Percentiles rank a stretch among this genome's conserved stretches.
These are phyloP conservation scores for Xylaria sp. DNA, from an alignment of 2,329 filamentous ascomycete genomes.

Conservation along the genomic window DNA sequence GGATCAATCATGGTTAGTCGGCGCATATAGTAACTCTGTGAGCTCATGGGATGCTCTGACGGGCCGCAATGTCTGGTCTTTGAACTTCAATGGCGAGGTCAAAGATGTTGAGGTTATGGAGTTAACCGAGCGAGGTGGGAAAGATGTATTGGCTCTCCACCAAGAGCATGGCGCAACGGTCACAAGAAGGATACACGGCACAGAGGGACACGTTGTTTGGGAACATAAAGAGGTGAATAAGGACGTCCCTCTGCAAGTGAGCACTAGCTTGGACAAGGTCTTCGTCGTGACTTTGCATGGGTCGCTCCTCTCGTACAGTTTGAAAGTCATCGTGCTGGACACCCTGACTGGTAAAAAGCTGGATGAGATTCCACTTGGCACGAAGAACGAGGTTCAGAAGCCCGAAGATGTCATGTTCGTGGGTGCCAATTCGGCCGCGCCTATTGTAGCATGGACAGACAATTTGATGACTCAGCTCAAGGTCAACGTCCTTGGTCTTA, in stretches of 20 bases:
- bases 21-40: constrained; percentile 76
- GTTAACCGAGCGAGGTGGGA: constrained; percentile 64
- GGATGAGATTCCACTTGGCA: constrained; percentile 76
- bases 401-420: constrained; percentile 77
- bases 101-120: constrained; percentile 82
- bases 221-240: constrained; percentile 75
- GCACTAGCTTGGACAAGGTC: constrained; percentile 75
- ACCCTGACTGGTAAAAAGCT: constrained; percentile 76
- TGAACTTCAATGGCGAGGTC: constrained; percentile 66
- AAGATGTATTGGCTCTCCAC: constrained; percentile 78
- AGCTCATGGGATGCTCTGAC: constrained; percentile 85
- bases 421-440: constrained; percentile 78
- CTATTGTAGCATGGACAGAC: constrained; percentile 81
- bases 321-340: constrained; percentile 81
- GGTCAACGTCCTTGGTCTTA: constrained; percentile 75
- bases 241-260: constrained; percentile 79
- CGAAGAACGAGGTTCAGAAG: constrained; percentile 77
- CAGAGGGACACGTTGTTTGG: constrained; percentile 81
- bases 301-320: constrained; percentile 74
- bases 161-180: constrained; percentile 67
- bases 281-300: constrained; percentile 83
- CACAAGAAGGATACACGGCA: constrained; percentile 78
- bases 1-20: constrained; percentile 80
- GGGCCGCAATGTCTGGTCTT: constrained; percentile 82
- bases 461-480: constrained; percentile 70